Evolutionary conservation across 345 rosid species (phyloP).

Genomic region (Conringia planisiliqua): DNA sequence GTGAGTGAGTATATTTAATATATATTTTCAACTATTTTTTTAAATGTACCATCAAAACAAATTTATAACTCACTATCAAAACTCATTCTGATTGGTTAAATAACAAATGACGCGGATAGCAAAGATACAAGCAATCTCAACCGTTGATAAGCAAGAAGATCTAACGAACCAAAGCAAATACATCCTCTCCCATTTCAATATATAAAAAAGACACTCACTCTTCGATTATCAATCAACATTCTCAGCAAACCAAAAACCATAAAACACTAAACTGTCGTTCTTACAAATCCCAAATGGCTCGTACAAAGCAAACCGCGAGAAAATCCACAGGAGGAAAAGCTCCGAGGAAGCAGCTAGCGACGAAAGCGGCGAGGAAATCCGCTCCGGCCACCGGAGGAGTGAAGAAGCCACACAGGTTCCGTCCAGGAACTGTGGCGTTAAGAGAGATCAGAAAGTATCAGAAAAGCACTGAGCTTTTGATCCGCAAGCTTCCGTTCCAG

Average conservation of each 20-base stretch:
- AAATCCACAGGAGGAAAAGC: not conserved
- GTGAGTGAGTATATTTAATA: no score
- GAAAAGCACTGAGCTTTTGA: not conserved
- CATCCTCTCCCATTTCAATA: not conserved
- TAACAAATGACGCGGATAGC: not conserved
- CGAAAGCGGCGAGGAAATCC: not conserved
- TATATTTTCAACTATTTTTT: no score
- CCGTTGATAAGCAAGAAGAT: slow-evolving; percentile 6
- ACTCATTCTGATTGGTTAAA: not conserved
- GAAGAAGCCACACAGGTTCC: not conserved
- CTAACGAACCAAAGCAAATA: not conserved
- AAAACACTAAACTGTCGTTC: no score
- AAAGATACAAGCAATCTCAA: not conserved
- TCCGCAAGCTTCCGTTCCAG: not conserved
- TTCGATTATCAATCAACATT: no score
- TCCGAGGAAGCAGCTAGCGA: not conserved
- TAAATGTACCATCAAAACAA: no score
- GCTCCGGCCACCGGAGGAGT: not conserved
- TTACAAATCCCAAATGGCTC: no score
- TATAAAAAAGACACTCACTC: not conserved
- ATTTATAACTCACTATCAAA: no score
- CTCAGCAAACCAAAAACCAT: no score
- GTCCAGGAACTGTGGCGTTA: not conserved
- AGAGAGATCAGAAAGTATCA: not conserved
- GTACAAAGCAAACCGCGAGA: no score